A percentile compares a stretch with the other conserved stretches of the same genome.
Conservation (phyloP, 1,284 basidiomycete species). For the Pisolithus thermaeus region DNA sequence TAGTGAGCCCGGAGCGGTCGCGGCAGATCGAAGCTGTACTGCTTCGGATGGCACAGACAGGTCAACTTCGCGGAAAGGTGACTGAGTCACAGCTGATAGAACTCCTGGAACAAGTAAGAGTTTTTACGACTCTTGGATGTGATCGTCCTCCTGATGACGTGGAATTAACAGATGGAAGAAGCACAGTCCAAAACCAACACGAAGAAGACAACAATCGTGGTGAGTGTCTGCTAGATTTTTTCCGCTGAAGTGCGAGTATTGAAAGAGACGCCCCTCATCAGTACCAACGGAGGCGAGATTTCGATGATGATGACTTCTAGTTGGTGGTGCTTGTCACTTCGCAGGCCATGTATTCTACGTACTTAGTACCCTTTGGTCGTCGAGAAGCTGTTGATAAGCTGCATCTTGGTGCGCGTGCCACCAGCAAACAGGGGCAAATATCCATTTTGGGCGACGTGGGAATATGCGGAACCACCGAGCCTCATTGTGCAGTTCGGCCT, state of each 20-base stretch:
- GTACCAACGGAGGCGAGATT: conserved; percentile 69
- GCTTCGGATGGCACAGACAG: conserved; percentile 85
- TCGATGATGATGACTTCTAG: conserved; percentile 66
- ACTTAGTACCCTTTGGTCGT: no score
- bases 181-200: conserved; percentile 48
- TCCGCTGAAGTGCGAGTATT: neutral
- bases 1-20: conserved; percentile 88
- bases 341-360: no score
- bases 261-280: conserved; percentile 23
- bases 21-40: conserved; percentile 83
- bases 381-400: no score
- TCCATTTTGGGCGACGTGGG: conserved; percentile 17
- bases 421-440: conserved; percentile 21
- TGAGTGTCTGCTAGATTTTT: conserved; percentile 32
- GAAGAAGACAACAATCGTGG: conserved; percentile 65
- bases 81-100: conserved; percentile 88
- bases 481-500: conserved; percentile 23
- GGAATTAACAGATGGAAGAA: conserved; percentile 54
- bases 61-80: conserved; percentile 85
- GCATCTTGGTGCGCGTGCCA: neutral
- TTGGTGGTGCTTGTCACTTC: no score
- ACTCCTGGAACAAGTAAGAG: conserved; percentile 82
- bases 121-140: neutral
- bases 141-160: neutral
- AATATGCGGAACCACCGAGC: conserved; percentile 9